A percentile compares a stretch with the other conserved stretches of the same genome.
These are phyloP conservation scores for Telopea speciosissima DNA, from an alignment of 177 flowering plant genomes.

Conservation along the genomic window DNA sequence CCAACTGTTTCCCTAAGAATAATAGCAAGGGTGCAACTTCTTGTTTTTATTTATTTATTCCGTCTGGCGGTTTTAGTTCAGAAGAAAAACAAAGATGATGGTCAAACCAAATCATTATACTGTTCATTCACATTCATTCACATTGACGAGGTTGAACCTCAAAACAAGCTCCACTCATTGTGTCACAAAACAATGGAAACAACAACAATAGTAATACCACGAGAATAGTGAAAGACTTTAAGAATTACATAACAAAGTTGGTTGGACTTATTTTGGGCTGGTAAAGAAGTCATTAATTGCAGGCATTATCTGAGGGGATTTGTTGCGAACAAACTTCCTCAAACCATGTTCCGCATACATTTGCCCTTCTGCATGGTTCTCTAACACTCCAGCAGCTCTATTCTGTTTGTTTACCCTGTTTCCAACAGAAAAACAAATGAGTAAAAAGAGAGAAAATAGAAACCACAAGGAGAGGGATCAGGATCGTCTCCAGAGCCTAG, in stretches of 20 bases:
- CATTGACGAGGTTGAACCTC: not conserved
- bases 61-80: too few relatives aligned
- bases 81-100: too few relatives aligned
- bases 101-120: not conserved
- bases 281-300: not conserved
- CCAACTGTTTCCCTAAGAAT: too few relatives aligned
- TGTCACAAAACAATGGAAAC: not conserved
- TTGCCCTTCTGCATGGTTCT: not conserved
- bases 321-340: not conserved
- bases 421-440: not conserved
- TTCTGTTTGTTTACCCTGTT: not conserved
- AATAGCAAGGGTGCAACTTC: too few relatives aligned
- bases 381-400: not conserved
- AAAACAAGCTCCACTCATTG: not conserved
- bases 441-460: too few relatives aligned
- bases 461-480: too few relatives aligned
- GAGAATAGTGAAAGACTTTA: not conserved
- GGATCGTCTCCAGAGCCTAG: too few relatives aligned
- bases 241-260: not conserved
- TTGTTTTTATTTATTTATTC: too few relatives aligned
- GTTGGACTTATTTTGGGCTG: not conserved
- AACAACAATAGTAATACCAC: not conserved
- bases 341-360: not conserved
- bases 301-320: not conserved
- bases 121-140: not conserved